phyloP scores from a whole-genome alignment of 345 rosid genomes.

The Citrus cavaleriei region DNA sequence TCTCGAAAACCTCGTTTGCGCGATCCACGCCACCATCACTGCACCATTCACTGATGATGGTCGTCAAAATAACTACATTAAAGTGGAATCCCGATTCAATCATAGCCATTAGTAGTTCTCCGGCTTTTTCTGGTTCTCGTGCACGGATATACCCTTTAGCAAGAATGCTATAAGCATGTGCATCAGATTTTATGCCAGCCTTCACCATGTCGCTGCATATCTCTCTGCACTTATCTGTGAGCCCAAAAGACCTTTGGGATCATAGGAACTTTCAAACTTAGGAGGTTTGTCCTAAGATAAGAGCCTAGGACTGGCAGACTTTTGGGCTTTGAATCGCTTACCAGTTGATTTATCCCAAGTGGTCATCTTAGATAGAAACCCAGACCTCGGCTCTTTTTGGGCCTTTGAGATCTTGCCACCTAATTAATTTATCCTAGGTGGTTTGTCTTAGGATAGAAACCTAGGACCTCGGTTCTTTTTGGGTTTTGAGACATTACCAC shows the following conservation, averaged over 20 bases:
- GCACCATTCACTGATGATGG: constrained; percentile 63
- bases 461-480: too few species aligned
- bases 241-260: too few species aligned
- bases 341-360: too few species aligned
- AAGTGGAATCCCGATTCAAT: constrained; percentile 32
- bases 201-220: constrained; percentile 56
- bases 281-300: too few species aligned
- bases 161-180: constrained; percentile 52
- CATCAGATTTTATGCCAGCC: constrained; percentile 54
- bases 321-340: too few species aligned
- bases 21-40: constrained; percentile 44
- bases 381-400: too few species aligned
- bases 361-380: too few species aligned
- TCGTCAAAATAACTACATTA: constrained; percentile 56
- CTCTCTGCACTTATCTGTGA: constrained; percentile 38
- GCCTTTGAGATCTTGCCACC: too few species aligned
- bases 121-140: constrained; percentile 50
- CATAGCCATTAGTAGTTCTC: constrained; percentile 44
- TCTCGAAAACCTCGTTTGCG: constrained; percentile 43
- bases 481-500: too few species aligned
- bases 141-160: constrained; percentile 64
- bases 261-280: too few species aligned
- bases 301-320: fast-evolving
- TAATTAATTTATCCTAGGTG: too few species aligned
- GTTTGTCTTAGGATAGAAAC: too few species aligned